Conservation (phyloP, 2,329 filamentous ascomycete genomes). For the Alternaria angustiovoidea region DNA sequence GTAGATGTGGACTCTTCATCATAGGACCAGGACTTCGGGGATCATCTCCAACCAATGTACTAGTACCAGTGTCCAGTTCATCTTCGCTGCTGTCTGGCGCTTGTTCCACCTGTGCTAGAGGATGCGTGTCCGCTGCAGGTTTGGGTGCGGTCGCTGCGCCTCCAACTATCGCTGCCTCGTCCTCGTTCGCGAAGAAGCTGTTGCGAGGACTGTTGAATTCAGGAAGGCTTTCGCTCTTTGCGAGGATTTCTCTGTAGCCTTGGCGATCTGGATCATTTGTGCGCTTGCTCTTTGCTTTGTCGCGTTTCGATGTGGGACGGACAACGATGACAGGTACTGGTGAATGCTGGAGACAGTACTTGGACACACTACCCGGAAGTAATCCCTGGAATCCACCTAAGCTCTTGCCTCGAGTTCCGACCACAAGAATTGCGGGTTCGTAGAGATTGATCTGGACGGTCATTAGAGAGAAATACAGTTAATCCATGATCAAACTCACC, state of each 20-base stretch:
- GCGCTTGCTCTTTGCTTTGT: slow-evolving; percentile 89
- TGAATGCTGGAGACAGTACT: slow-evolving; percentile 93
- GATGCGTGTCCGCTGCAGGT: slow-evolving; percentile 36
- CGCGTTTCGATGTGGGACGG: slow-evolving; percentile 82
- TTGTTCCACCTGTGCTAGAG: slow-evolving; percentile 42
- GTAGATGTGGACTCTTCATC: slow-evolving; percentile 52
- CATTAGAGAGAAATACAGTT: slow-evolving; percentile 8
- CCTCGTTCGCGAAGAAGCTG: slow-evolving; percentile 52
- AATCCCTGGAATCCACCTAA: slow-evolving; percentile 86
- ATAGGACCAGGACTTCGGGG: slow-evolving; percentile 44
- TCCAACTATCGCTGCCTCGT: slow-evolving; percentile 59
- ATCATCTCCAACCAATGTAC: slow-evolving; percentile 29
- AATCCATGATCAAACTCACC: slow-evolving; percentile 61
- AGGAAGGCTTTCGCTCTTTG: slow-evolving; percentile 67
- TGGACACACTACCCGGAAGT: slow-evolving; percentile 87
- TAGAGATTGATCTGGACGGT: slow-evolving; percentile 80
- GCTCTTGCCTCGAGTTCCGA: slow-evolving; percentile 85
- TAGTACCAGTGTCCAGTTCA: slow-evolving; percentile 19
- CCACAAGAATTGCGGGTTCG: slow-evolving; percentile 88
- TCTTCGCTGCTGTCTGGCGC: slow-evolving; percentile 31
- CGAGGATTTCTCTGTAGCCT: slow-evolving; percentile 80
- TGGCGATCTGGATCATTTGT: slow-evolving; percentile 77
- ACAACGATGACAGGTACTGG: slow-evolving; percentile 94
- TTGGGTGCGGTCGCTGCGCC: slow-evolving; percentile 59
- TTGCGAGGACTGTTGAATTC: slow-evolving; percentile 58